phyloP scores from a whole-genome alignment of 768 basidiomycete species.

The Agaricus blazei region DNA sequence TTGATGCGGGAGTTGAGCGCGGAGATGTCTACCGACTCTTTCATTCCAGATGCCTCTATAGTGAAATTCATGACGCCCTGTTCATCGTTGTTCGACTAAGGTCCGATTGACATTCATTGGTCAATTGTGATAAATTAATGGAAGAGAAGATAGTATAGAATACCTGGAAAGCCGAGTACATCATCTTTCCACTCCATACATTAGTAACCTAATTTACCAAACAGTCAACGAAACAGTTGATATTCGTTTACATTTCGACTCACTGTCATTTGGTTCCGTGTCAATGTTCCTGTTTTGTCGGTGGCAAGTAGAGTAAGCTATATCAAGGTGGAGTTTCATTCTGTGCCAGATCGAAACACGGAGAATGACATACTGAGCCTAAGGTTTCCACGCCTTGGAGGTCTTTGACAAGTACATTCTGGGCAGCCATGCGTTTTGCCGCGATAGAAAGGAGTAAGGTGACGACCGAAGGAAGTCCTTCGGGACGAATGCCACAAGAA shows the following conservation, averaged over 20 bases:
- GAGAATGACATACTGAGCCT: slow-evolving; percentile 30
- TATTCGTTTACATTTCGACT: slow-evolving; percentile 4
- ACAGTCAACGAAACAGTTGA: neutral
- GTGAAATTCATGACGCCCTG: slow-evolving; percentile 45
- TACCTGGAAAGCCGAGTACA: slow-evolving; percentile 63
- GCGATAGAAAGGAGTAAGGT: slow-evolving; percentile 64
- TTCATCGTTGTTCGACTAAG: slow-evolving; percentile 62
- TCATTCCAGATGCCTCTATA: slow-evolving; percentile 52
- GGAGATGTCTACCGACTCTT: slow-evolving; percentile 58
- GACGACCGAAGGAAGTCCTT: slow-evolving; percentile 64
- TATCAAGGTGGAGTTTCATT: neutral
- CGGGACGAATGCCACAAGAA: slow-evolving; percentile 60
- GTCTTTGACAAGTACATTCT: slow-evolving; percentile 70
- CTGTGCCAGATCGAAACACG: neutral
- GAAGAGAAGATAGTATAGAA: neutral
- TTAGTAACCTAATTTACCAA: slow-evolving; percentile 44
- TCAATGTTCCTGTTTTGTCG: slow-evolving; percentile 70
- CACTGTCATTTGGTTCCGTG: slow-evolving; percentile 69
- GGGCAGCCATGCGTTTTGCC: slow-evolving; percentile 65
- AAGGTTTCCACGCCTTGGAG: slow-evolving; percentile 71
- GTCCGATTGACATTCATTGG: too few relatives aligned
- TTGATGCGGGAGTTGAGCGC: slow-evolving; percentile 67
- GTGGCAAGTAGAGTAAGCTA: slow-evolving; percentile 63
- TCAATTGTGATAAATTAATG: too few relatives aligned
- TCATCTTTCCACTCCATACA: slow-evolving; percentile 56